Evolutionary conservation across 2,329 filamentous ascomycete genomes (phyloP), one percentile per base, ranked within the genome.

Genomic region (Fonsecaea multimorphosa): DNA sequence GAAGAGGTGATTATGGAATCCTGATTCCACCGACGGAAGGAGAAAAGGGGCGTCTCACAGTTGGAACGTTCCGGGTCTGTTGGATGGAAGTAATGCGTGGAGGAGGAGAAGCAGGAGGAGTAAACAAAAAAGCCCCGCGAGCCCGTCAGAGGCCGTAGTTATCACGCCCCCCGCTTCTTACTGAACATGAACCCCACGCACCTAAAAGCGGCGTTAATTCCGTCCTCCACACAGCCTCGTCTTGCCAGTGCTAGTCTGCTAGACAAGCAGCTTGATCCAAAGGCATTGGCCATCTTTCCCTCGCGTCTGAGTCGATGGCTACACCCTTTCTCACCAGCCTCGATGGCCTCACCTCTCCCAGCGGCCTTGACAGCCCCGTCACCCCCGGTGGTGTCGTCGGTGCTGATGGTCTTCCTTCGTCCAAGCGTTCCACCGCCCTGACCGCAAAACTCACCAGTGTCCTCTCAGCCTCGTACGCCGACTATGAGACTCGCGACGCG

Each of bases 401-500:
- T 16, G 32, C 51, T 52, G 46, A 52, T 29, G 34, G n/a, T 32
- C 24, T 52, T 16, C 46, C 44, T 24, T 53, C 65, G 8, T 60
- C 66, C 3, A 68, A 58, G 54, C 56, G 70, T 22, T 62, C 61
- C 14, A 92, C 87, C 77, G 90, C 92, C 7, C 82, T 98, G 34
- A 89, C 91, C 7, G 90, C 89, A 67, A 92, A 95, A 75, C 86
- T 97, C 72, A 91, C 92, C 27, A 89, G 87, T 67, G 90, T 98
- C 46, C 86, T 98, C 56, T 97, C 95, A 3, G 89, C 92, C 1
- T 97, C 94, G 0, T 97, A 97, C 79, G 91, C 93, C 6, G 95
- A 98, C 78, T 85, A 91, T 4, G 94, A 97, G 71, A 96, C 98
- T 72, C 87, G 92, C 70, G 91, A 96, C 81, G 89, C 93, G 14